These are phyloP conservation scores for Colletotrichum liaoningense DNA, from an alignment of 2,329 filamentous ascomycete genomes.

Conservation along the genomic window DNA sequence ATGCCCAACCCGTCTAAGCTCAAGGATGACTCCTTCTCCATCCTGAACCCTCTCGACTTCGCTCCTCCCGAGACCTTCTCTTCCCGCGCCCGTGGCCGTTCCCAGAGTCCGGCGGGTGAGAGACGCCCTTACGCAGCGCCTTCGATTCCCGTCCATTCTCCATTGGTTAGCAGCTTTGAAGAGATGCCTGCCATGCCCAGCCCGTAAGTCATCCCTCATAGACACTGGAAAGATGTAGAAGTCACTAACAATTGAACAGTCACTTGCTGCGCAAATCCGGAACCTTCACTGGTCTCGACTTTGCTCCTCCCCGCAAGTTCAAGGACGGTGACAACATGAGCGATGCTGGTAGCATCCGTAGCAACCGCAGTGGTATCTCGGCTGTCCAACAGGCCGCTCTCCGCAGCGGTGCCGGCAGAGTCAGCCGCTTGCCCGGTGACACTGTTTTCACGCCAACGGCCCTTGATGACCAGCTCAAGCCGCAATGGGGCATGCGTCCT, in stretches of 20 bases:
- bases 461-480: conserved; percentile 70
- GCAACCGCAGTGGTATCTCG: conserved; percentile 84
- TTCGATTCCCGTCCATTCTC: conserved; percentile 79
- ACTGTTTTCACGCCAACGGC: conserved; percentile 82
- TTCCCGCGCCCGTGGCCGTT: conserved; percentile 77
- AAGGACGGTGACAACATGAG: conserved; percentile 71
- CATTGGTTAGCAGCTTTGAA: conserved; percentile 85
- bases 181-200: conserved; percentile 88
- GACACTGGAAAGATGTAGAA: not conserved
- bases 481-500: conserved; percentile 66
- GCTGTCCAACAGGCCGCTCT: conserved; percentile 76
- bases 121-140: conserved; percentile 77
- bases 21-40: conserved; percentile 81
- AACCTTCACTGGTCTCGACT: conserved; percentile 84
- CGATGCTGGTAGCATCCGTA: conserved; percentile 72
- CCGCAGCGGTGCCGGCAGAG: conserved; percentile 84
- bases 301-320: conserved; percentile 82
- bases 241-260: conserved; percentile 50
- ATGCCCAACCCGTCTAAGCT: conserved; percentile 89
- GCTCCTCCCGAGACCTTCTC: conserved; percentile 78
- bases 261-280: conserved; percentile 81
- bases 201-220: conserved; percentile 71
- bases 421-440: conserved; percentile 85
- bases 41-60: conserved; percentile 80
- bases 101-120: conserved; percentile 73